Conservation (phyloP, 441 rosid species). For the Pelargonium cotyledonis region DNA sequence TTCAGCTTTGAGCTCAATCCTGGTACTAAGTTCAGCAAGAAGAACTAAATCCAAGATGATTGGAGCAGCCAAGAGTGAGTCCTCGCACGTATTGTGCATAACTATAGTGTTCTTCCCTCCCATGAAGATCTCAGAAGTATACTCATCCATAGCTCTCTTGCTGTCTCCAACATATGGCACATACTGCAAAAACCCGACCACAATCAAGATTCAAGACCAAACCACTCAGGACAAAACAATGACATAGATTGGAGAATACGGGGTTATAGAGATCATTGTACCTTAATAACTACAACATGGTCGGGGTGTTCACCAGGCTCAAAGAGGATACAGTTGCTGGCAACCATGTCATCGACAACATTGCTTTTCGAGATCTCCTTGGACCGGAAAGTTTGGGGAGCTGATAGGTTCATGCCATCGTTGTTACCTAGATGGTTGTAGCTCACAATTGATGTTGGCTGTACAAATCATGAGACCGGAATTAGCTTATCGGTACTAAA, state of each 20-base stretch:
- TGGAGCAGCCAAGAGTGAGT: constrained; percentile 94
- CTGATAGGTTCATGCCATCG: constrained; percentile 95
- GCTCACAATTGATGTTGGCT: constrained; percentile 97
- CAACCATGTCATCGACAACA: constrained; percentile 93
- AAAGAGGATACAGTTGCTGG: constrained; percentile 80
- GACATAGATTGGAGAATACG: not conserved
- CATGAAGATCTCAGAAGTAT: constrained; percentile 93
- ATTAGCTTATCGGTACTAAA: too few relatives aligned
- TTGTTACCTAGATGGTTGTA: constrained; percentile 97
- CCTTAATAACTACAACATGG: constrained; percentile 96
- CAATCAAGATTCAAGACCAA: not conserved
- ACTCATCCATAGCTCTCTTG: constrained; percentile 98
- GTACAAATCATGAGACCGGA: constrained; percentile 15
- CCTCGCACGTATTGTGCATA: constrained; percentile 90
- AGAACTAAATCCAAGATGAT: constrained; percentile 92
- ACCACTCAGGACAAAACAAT: too few relatives aligned
- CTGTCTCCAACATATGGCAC: constrained; percentile 90
- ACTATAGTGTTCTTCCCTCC: constrained; percentile 89
- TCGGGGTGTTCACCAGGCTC: constrained; percentile 96
- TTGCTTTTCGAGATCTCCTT: constrained; percentile 95
- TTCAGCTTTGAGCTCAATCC: constrained; percentile 81
- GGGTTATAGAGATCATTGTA: constrained; percentile 11
- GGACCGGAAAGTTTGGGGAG: constrained; percentile 90
- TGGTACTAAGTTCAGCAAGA: constrained; percentile 84
- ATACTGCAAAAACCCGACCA: constrained; percentile 36